Base-by-base conservation (phyloP, 176 grass and related monocot species). In the Echinochloa phyllopogon region DNA sequence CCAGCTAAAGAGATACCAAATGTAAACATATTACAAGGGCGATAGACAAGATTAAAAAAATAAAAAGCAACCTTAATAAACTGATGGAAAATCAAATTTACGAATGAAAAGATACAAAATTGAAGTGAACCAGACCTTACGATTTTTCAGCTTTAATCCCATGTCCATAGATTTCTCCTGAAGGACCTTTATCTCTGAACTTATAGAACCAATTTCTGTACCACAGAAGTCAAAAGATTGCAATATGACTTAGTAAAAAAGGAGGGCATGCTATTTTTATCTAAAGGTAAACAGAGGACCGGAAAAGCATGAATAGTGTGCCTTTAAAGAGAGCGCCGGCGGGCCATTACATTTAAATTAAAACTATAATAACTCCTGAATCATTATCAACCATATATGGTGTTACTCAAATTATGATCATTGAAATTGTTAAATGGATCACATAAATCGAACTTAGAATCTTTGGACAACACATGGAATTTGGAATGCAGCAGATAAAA, bases 131-230 rank as follows among this genome's bases (percentile, higher is more conserved):
- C 89, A 84, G 88, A 95, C 96, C 96, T 98, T 98, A 77, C 96
- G 89, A 63, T 98, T 98, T 91, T 92, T 98, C 73, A 98, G 81
- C 87, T 95, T 98, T 74, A 98, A 85, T 81, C 96, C 93, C 96
- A 98, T 98, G 88, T 98, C 96, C 89, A 98, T 90, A 50, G 96
- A 98, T 89, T 95, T 95, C 90, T 95, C 96, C 85, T 98, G 96
- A 79, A 98, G 96, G 51, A 84, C 83, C 83, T 94, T 98, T 92
- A 98, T 98, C 77, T 98, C 93, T 63, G 96, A 98, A 80, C 96
- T 98, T 88, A 98, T 94, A 36, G 93, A 98, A 88, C 96, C 96
- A 92, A 98, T 98, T 87, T 98, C 96, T 90, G 93, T 98, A 97
- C 75, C 85, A 86, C 79, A 97, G 65, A 87, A 89, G 64, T 86